Evolutionary conservation across 2,329 filamentous ascomycete species (phyloP).

Genomic region (Didymella glomerata): DNA sequence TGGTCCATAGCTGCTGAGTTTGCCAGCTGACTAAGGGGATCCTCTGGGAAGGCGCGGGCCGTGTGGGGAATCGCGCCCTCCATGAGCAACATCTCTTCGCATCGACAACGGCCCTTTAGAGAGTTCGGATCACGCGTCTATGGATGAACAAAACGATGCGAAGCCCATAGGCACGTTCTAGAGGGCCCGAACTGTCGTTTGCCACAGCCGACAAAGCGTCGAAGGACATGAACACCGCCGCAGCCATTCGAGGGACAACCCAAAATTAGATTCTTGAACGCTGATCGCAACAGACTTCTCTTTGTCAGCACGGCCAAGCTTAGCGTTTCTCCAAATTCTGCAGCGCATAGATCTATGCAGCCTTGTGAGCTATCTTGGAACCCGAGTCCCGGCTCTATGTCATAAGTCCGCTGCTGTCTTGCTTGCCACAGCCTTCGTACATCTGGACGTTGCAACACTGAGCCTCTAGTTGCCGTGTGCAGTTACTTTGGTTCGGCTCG

Average conservation of each 20-base stretch:
- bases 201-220: not conserved
- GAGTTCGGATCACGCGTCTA: not conserved
- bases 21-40: constrained; percentile 1
- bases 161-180: not conserved
- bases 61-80: not conserved
- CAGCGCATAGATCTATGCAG: constrained; percentile 9
- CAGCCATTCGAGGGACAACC: not conserved
- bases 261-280: constrained; percentile 4
- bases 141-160: not conserved
- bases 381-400: not conserved
- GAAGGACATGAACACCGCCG: not conserved
- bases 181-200: not conserved
- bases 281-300: constrained; percentile 2
- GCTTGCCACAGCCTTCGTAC: not conserved
- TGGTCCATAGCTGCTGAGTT: not conserved
- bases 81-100: not conserved
- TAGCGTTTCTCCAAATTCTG: constrained; percentile 9
- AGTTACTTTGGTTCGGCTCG: constrained; percentile 6
- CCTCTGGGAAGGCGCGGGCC: constrained; percentile 2
- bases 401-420: constrained; percentile 7
- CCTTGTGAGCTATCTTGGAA: not conserved
- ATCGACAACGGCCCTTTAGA: not conserved
- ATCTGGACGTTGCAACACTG: constrained; percentile 1
- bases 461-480: constrained; percentile 4
- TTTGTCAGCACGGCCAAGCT: constrained; percentile 12